phyloP scores from a whole-genome alignment of 164 flowering plant genomes.

The Magnolia kwangsiensis region DNA sequence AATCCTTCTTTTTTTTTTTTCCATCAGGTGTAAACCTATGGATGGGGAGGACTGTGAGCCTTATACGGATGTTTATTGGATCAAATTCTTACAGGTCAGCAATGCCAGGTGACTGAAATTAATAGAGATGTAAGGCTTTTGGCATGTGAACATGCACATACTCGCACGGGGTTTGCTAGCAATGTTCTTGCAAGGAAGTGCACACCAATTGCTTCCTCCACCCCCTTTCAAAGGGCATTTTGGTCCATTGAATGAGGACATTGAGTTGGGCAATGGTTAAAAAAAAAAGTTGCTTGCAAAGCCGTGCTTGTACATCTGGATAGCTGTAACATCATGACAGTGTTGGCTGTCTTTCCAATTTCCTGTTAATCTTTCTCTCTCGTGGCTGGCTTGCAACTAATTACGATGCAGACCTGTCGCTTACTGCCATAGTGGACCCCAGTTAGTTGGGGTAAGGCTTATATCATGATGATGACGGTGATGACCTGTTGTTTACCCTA shows the following conservation, averaged over 20 bases:
- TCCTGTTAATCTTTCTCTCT: not conserved
- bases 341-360: not conserved
- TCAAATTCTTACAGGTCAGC: conserved; percentile 59
- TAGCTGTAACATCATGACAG: not conserved
- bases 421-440: too few species aligned
- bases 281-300: too few species aligned
- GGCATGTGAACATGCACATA: not conserved
- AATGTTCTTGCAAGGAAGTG: not conserved
- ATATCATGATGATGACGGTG: too few species aligned
- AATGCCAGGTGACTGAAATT: conserved; percentile 68
- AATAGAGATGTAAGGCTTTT: not conserved
- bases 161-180: not conserved
- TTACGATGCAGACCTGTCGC: too few species aligned
- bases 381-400: too few species aligned
- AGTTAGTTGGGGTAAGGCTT: too few species aligned
- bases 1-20: conserved; percentile 1
- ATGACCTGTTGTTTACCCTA: too few species aligned
- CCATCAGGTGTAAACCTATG: conserved; percentile 77
- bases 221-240: not conserved
- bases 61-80: conserved; percentile 89
- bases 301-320: not conserved
- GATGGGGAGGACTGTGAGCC: conserved; percentile 86
- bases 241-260: not conserved
- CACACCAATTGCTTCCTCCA: not conserved
- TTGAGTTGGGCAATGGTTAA: too few species aligned